Conservation (phyloP, 2,329 filamentous ascomycete genomes). For the Arthroderma sp. region DNA sequence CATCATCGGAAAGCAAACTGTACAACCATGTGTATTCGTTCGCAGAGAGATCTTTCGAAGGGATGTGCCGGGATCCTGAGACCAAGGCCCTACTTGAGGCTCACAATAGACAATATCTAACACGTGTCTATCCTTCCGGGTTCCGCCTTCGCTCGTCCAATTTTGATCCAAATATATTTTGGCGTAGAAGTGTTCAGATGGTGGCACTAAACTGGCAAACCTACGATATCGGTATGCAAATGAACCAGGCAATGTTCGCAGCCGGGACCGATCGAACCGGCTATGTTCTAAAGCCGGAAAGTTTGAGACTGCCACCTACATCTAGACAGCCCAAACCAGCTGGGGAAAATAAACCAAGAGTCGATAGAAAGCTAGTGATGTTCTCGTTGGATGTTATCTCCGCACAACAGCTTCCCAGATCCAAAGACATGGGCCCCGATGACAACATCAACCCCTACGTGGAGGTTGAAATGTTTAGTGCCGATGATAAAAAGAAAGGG, state of each 20-base stretch:
- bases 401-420: slow-evolving; percentile 84
- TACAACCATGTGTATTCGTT: slow-evolving; percentile 96
- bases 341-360: slow-evolving; percentile 38
- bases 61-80: slow-evolving; percentile 60
- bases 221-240: slow-evolving; percentile 86
- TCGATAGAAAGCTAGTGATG: slow-evolving; percentile 66
- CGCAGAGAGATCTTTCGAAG: slow-evolving; percentile 76
- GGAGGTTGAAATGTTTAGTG: slow-evolving; percentile 86
- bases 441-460: slow-evolving; percentile 82
- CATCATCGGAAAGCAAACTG: slow-evolving; percentile 61
- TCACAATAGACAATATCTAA: slow-evolving; percentile 83
- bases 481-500: slow-evolving; percentile 77
- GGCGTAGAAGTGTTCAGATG: slow-evolving; percentile 95
- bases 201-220: slow-evolving; percentile 97
- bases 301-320: slow-evolving; percentile 45
- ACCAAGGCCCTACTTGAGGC: slow-evolving; percentile 67
- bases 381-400: slow-evolving; percentile 86
- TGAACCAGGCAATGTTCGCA: slow-evolving; percentile 96
- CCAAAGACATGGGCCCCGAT: slow-evolving; percentile 56
- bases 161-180: slow-evolving; percentile 86
- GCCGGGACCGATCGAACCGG: slow-evolving; percentile 74
- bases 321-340: slow-evolving; percentile 12
- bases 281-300: slow-evolving; percentile 84
- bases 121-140: slow-evolving; percentile 83
- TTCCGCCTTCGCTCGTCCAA: slow-evolving; percentile 78